Conservation (phyloP, 2,329 filamentous ascomycete genomes). For the Colletotrichum cordylinicola region DNA sequence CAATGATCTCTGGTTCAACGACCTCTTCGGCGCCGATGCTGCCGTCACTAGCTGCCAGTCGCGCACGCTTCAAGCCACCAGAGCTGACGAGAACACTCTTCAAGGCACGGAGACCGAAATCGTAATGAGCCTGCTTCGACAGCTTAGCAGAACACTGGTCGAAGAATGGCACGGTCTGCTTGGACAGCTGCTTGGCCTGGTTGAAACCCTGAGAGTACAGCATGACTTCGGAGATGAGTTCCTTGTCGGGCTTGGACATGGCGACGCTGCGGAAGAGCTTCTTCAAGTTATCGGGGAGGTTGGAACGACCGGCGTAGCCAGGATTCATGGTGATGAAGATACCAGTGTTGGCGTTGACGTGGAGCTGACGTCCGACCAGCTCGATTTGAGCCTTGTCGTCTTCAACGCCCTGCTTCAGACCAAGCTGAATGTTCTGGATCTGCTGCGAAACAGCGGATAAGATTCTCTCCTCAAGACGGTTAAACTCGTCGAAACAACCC, state of each 20-base stretch:
- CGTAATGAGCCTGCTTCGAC: constrained; percentile 98
- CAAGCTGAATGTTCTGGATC: constrained; percentile 98
- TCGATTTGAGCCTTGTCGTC: constrained; percentile 91
- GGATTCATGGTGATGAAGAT: constrained; percentile 99
- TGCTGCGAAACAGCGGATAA: constrained; percentile 98
- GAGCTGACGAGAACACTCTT: constrained; percentile 99
- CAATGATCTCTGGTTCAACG: constrained; percentile 95
- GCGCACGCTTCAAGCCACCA: constrained; percentile 88
- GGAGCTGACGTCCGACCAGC: constrained; percentile 87
- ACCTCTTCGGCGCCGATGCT: constrained; percentile 70
- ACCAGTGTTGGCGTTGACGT: constrained; percentile 90
- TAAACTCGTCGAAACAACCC: constrained; percentile 99
- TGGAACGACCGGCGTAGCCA: constrained; percentile 96
- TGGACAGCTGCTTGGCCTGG: constrained; percentile 90
- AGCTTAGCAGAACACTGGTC: constrained; percentile 82
- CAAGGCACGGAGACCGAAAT: constrained; percentile 95
- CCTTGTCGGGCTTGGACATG: constrained; percentile 99
- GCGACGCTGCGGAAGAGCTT: constrained; percentile 99
- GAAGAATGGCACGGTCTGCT: constrained; percentile 98
- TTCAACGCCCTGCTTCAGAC: constrained; percentile 82
- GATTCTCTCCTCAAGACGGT: constrained; percentile 96
- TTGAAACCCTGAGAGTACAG: constrained; percentile 99
- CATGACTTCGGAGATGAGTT: constrained; percentile 99
- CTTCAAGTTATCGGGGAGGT: constrained; percentile 98
- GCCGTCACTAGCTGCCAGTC: constrained; percentile 65